Conservation (phyloP, 1,284 basidiomycete species). For the Apiotrichum montevideense region DNA sequence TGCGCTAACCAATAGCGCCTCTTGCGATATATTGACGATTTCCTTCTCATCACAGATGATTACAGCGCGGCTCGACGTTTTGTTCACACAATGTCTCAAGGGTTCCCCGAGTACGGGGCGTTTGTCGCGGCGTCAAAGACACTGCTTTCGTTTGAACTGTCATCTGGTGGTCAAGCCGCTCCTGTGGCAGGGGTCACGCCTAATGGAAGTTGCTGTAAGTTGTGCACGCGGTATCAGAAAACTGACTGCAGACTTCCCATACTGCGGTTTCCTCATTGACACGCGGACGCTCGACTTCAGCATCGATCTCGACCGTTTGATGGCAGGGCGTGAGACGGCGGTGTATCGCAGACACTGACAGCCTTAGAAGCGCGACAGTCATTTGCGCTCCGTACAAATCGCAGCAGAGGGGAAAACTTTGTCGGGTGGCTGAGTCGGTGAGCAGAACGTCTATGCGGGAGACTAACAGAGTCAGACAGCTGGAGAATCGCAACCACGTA, state of each 20-base stretch:
- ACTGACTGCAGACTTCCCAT: constrained; percentile 64
- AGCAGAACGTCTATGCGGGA: neutral
- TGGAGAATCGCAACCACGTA: constrained; percentile 46
- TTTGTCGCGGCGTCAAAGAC: constrained; percentile 84
- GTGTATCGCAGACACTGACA: neutral
- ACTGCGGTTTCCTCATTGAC: constrained; percentile 79
- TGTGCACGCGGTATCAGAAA: neutral
- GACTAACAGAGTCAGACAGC: constrained; percentile 23
- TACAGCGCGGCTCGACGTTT: constrained; percentile 62
- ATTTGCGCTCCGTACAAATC: constrained; percentile 36
- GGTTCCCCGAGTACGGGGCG: constrained; percentile 89
- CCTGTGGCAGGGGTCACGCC: constrained; percentile 14
- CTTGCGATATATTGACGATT: constrained; percentile 87
- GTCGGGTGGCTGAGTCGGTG: constrained; percentile 42
- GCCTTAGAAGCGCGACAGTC: constrained; percentile 38
- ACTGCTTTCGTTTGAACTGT: constrained; percentile 51
- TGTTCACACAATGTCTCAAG: constrained; percentile 70
- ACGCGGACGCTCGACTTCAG: constrained; percentile 67
- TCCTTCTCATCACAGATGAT: constrained; percentile 76
- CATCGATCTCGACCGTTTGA: constrained; percentile 63
- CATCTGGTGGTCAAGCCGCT: constrained; percentile 19
- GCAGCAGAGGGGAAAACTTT: constrained; percentile 31
- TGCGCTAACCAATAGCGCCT: constrained; percentile 54
- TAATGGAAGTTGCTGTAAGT: constrained; percentile 15
- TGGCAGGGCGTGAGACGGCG: constrained; percentile 51